Base-by-base conservation (phyloP, 2,329 filamentous ascomycete species). In the Cytospora chrysosperma region DNA sequence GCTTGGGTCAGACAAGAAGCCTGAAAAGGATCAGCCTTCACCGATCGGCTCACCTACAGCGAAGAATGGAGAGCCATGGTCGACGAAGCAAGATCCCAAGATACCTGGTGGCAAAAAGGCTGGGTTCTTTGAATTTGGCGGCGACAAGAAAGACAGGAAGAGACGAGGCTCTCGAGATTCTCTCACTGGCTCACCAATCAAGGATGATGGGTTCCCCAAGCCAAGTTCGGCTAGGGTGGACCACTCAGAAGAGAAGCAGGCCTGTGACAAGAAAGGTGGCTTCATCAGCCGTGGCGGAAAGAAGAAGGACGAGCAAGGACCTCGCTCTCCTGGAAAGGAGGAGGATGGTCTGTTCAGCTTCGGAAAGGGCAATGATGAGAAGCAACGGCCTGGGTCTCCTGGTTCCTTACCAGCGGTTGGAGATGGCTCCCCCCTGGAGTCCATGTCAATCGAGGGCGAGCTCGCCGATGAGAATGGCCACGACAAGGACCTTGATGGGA, bases 21-120 rank as follows among this genome's bases (percentile, higher is more conserved):
- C 21, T n/a, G 59, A 21, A 15, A 55, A 55, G 28, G 59, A 50
- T 26, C n/a, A 34, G 24, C 24, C 55, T 40, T 55, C 51, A 19
- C 51, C 59, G 27, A 21, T 55, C 6, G 51, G 51, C 19, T 49
- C 51, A n/a, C 59, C 52, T 37, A 37, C 15, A 19, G 34, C 49
- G 12, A 37, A 28, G 9, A n/a, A 55, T 19, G 59, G 27, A 6
- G 40, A 55, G 59, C 51, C 51, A 27, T 55, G 51, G 59, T 52
- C 28, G 17, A 30, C 21, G 27, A 51, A 30, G 8, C 53, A 54
- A n/a, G 51, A 50, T 6, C 2, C 17, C 10, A 55, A 50, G 21
- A 49, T 43, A 10, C n/a, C 51, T 27, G 28, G 51, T 24, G 27
- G 55, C 10, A 61, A 55, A 28, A 55, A 61, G 21, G 21, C 37